These are phyloP conservation scores for Barnettozyma vustinii DNA, from an alignment of 805 yeast genomes.

Conservation along the genomic window DNA sequence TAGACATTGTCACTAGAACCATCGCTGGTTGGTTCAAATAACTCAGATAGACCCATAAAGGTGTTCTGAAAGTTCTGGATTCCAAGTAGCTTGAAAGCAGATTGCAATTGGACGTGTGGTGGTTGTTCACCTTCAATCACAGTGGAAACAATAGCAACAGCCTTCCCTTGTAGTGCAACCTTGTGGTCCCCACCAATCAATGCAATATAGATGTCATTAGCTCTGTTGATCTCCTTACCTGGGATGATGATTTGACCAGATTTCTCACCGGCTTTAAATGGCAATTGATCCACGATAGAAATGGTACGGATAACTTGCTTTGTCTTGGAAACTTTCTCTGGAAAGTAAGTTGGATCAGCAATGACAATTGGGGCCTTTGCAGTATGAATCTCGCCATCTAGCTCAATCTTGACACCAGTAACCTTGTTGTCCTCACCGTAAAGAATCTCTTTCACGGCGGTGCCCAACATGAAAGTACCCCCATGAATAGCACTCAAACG, in stretches of 20 bases:
- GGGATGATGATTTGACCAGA: constrained; percentile 94
- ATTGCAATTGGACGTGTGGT: constrained; percentile 88
- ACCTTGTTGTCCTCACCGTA: constrained; percentile 60
- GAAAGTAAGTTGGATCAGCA: constrained; percentile 97
- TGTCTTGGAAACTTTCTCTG: constrained; percentile 41
- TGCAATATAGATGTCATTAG: constrained; percentile 92
- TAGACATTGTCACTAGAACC: constrained; percentile 76
- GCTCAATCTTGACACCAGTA: constrained; percentile 79
- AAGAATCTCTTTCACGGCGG: constrained; percentile 86
- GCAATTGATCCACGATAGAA: constrained; percentile 83
- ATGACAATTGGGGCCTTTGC: constrained; percentile 92
- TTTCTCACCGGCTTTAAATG: constrained; percentile 75
- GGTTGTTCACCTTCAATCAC: constrained; percentile 91
- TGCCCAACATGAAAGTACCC: constrained; percentile 97
- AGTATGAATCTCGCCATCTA: constrained; percentile 52
- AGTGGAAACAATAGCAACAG: constrained; percentile 90
- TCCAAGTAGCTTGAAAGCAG: constrained; percentile 90
- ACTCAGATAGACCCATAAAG: constrained; percentile 89
- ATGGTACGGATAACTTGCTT: constrained; percentile 42
- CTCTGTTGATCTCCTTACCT: constrained; percentile 89
- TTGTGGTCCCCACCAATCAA: constrained; percentile 84
- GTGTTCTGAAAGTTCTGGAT: constrained; percentile 43
- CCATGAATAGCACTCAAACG: constrained; percentile 95
- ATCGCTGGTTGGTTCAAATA: constrained; percentile 81
- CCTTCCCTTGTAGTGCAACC: constrained; percentile 84